Percentiles rank a stretch among this genome's conserved stretches.
phyloP scores from a whole-genome alignment of 441 rosid genomes.

The Viola pubescens region DNA sequence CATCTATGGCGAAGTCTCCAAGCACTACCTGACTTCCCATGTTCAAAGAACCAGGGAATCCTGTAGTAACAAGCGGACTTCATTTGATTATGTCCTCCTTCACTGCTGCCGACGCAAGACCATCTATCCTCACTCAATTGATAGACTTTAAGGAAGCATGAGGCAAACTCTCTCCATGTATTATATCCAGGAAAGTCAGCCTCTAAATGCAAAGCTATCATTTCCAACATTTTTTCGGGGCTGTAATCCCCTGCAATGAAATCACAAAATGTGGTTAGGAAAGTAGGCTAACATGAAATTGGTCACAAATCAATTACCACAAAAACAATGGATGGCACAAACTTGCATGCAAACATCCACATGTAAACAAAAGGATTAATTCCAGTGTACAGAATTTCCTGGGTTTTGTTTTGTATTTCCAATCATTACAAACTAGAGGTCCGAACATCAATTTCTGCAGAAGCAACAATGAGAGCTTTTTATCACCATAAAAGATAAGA shows the following conservation, averaged over 20 bases:
- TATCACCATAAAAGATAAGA: no score
- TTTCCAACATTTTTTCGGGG: slow-evolving; percentile 48
- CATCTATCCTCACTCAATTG: slow-evolving; percentile 50
- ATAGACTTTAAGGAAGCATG: slow-evolving; percentile 47
- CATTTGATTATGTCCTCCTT: slow-evolving; percentile 24
- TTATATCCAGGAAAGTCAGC: slow-evolving; percentile 37
- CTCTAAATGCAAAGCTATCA: slow-evolving; percentile 83
- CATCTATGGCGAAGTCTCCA: slow-evolving; percentile 66
- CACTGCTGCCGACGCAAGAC: slow-evolving; percentile 40
- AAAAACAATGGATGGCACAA: neutral
- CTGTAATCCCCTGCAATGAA: slow-evolving; percentile 47
- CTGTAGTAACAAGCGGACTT: slow-evolving; percentile 28
- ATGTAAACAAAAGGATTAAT: no score
- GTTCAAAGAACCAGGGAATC: slow-evolving; percentile 33
- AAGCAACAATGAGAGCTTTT: no score
- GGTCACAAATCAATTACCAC: neutral
- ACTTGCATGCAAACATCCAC: neutral
- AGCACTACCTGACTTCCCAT: slow-evolving; percentile 26
- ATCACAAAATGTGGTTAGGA: slow-evolving; percentile 5
- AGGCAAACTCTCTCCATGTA: slow-evolving; percentile 69
- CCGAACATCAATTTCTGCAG: neutral
- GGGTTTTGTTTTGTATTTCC: no score
- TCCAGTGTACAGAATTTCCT: no score
- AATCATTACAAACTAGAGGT: neutral
- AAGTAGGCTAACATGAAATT: neutral